Evolutionary conservation across 2,329 filamentous ascomycete species (phyloP).

Genomic region (Talaromyces rugulosus): DNA sequence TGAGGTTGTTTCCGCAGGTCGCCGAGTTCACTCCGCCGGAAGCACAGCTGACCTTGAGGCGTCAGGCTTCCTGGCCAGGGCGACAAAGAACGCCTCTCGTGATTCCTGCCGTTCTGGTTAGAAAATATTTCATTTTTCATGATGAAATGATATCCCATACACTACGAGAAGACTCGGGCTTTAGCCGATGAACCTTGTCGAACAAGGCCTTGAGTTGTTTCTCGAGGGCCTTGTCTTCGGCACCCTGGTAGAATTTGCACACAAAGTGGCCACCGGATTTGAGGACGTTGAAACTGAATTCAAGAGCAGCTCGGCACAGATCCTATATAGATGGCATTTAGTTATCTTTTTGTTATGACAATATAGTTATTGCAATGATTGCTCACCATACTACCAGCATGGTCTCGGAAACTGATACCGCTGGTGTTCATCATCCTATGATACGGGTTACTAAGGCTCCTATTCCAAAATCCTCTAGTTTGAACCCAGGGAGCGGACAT

Average conservation of each 20-base stretch:
- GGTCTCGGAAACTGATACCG: constrained; percentile 79
- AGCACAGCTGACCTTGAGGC: constrained; percentile 46
- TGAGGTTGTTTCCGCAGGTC: neutral
- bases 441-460: constrained; percentile 93
- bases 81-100: constrained; percentile 83
- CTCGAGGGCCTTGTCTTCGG: constrained; percentile 79
- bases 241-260: constrained; percentile 95
- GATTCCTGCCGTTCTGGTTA: constrained; percentile 57
- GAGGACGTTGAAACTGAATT: constrained; percentile 81
- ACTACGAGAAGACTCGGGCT: constrained; percentile 83
- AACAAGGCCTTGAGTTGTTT: constrained; percentile 71
- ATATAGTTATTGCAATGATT: neutral
- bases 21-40: constrained; percentile 10
- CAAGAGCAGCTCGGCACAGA: constrained; percentile 78
- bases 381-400: constrained; percentile 89
- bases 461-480: constrained; percentile 72
- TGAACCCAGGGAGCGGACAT: constrained; percentile 97
- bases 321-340: constrained; percentile 55
- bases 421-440: constrained; percentile 99
- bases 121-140: constrained; percentile 2
- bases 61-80: constrained; percentile 61
- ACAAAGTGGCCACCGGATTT: constrained; percentile 82
- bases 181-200: constrained; percentile 74
- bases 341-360: neutral
- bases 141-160: constrained; percentile 48